A percentile compares a stretch with the other conserved stretches of the same genome.
Evolutionary conservation across 768 basidiomycete species (phyloP).

Genomic region (Leccinum obscurum): DNA sequence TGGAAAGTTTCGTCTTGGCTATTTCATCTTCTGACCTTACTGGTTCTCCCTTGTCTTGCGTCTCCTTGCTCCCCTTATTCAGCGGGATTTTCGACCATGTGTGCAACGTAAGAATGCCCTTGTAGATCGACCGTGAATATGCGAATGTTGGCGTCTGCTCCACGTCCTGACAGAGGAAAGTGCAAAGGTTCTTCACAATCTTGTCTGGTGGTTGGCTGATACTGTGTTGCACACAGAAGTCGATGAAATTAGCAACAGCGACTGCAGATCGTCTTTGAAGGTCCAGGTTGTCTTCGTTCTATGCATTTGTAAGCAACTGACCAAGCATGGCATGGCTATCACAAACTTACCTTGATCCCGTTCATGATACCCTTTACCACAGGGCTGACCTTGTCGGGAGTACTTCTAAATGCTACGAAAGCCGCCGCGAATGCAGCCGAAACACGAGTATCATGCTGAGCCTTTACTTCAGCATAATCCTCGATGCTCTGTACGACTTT

Average conservation of each 20-base stretch:
- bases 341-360: slow-evolving; percentile 78
- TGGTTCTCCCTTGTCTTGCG: slow-evolving; percentile 42
- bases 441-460: slow-evolving; percentile 83
- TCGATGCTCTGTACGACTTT: slow-evolving; percentile 72
- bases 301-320: slow-evolving; percentile 11
- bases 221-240: slow-evolving; percentile 73
- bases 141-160: slow-evolving; percentile 90
- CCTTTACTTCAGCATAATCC: slow-evolving; percentile 79
- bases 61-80: slow-evolving; percentile 39
- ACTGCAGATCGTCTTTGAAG: slow-evolving; percentile 86
- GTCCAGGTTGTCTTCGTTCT: slow-evolving; percentile 88
- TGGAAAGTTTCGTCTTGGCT: slow-evolving; percentile 65
- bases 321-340: neutral
- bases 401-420: slow-evolving; percentile 80
- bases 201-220: slow-evolving; percentile 89
- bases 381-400: slow-evolving; percentile 93
- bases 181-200: slow-evolving; percentile 95
- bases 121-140: slow-evolving; percentile 53
- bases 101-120: slow-evolving; percentile 80
- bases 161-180: slow-evolving; percentile 91
- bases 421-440: slow-evolving; percentile 90
- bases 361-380: slow-evolving; percentile 98
- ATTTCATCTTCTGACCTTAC: slow-evolving; percentile 53
- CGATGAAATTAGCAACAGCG: slow-evolving; percentile 85
- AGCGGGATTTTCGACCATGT: slow-evolving; percentile 39